Evolutionary conservation across 257 asterid genomes (phyloP), one percentile per base, ranked within the genome.

Genomic region (Solanum clarkiae): DNA sequence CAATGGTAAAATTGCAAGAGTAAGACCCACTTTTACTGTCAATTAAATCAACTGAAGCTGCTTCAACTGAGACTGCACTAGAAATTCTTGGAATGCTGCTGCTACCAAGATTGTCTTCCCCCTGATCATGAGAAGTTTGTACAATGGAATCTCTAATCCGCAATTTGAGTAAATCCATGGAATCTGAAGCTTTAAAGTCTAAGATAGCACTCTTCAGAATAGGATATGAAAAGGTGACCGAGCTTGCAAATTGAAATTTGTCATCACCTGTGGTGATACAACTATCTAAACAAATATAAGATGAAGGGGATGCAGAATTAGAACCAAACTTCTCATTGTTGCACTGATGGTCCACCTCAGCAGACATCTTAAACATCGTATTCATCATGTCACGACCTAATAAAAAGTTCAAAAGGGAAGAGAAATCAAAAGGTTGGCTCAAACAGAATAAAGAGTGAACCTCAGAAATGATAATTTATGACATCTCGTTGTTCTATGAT

Each of bases 1-100:
- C 91, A n/a, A 91, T 87, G 81, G 86, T 84, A 84, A 80, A 62
- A 84, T 87, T 85, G 88, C 88, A 84, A 36, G 89, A 84, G 84
- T 88, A 89, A 88, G 84, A 87, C 84, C 92, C 93, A 75, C 70
- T 86, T 63, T 89, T 66, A 60, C 86, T 80, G 74, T 55, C 84
- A 88, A 14, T 26, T 44, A 86, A 84, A 82, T 84, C 82, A 84
- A 32, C 17, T 68, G 75, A 51, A 70, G 84, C 49, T 60, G 55
- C 81, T 66, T 87, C 86, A 75, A 44, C 44, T 32, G 83, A 51
- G 47, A 75, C 80, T 17, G 40, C 56, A 79, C 83, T 84, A 80
- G 12, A 84, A 65, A 15, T n/a, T 55, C 65, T 22, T 42, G 63
- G 77, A 47, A 80, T 80, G 81, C 17, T 66, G 42, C 69, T 77